Conservation (phyloP, 305 asterid genomes). For the Solanum hybrid region DNA sequence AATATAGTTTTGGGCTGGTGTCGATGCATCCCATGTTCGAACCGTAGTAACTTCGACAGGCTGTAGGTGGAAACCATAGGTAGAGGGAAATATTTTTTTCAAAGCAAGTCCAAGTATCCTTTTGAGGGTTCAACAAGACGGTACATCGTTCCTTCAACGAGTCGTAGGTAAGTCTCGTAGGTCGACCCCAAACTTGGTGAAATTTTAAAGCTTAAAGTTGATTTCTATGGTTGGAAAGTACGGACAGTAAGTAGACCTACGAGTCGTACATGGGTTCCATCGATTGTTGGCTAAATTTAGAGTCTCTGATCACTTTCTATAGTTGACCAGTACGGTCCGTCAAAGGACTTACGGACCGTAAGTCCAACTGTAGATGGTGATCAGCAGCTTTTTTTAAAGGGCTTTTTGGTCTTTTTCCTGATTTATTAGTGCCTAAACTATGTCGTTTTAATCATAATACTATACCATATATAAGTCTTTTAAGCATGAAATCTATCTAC, state of each 20-base stretch:
- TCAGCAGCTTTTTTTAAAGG: not conserved
- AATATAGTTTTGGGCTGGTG: not conserved
- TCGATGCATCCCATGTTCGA: not conserved
- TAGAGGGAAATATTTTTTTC: not conserved
- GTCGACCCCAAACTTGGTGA: not conserved
- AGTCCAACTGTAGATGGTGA: not conserved
- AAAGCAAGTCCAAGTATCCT: not conserved
- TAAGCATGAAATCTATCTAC: too few relatives aligned
- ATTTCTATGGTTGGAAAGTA: not conserved
- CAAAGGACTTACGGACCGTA: not conserved
- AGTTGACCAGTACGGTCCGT: not conserved
- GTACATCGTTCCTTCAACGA: not conserved
- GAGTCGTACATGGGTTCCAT: not conserved
- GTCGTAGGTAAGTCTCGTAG: not conserved
- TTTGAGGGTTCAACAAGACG: not conserved
- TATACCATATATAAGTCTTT: too few relatives aligned
- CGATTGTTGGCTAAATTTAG: not conserved
- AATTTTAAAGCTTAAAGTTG: not conserved
- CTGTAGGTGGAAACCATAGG: not conserved
- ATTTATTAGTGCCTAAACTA: not conserved
- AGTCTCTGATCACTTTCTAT: not conserved
- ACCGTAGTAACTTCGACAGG: not conserved
- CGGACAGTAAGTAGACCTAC: not conserved
- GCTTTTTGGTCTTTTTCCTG: not conserved
- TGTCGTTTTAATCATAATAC: too few relatives aligned